Evolutionary conservation across 805 yeast species (phyloP).

Genomic region (Candida sithepensis): DNA sequence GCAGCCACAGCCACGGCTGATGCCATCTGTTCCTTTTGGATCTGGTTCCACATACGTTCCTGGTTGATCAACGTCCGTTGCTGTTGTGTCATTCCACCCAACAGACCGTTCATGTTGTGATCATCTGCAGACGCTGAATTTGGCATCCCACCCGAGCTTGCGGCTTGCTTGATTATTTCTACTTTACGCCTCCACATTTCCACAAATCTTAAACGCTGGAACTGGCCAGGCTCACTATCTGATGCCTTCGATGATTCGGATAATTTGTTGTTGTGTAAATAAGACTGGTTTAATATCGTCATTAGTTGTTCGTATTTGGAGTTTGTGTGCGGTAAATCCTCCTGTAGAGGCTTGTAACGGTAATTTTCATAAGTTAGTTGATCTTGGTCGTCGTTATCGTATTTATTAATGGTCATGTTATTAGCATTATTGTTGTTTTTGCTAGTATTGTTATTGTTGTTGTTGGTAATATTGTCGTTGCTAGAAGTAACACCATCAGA

Average conservation of each 20-base stretch:
- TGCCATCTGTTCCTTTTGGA: slow-evolving; percentile 32
- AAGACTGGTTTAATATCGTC: slow-evolving; percentile 58
- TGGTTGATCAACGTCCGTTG: slow-evolving; percentile 27
- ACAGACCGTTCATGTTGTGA: slow-evolving; percentile 23
- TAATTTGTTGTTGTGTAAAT: slow-evolving; percentile 29
- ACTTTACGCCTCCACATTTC: slow-evolving; percentile 79
- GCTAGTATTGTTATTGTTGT: too few species aligned
- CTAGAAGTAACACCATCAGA: too few species aligned
- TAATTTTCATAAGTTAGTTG: slow-evolving; percentile 22
- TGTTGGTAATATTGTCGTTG: slow-evolving; percentile 15
- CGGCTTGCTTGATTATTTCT: slow-evolving; percentile 47
- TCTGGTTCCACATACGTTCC: slow-evolving; percentile 26
- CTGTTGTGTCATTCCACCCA: slow-evolving; percentile 27
- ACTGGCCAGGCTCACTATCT: slow-evolving; percentile 45
- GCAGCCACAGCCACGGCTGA: slow-evolving; percentile 28
- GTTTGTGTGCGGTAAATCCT: slow-evolving; percentile 68
- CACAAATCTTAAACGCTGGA: slow-evolving; percentile 80
- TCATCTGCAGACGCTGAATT: slow-evolving; percentile 9
- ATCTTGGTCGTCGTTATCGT: too few species aligned
- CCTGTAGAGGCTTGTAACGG: slow-evolving; percentile 46
- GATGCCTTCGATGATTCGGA: slow-evolving; percentile 27
- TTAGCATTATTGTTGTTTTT: not conserved
- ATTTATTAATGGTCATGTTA: not conserved
- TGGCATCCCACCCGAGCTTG: slow-evolving; percentile 25
- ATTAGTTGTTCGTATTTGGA: slow-evolving; percentile 89